Conservation (phyloP, 1,284 basidiomycete genomes). For the Peniophora sp. region DNA sequence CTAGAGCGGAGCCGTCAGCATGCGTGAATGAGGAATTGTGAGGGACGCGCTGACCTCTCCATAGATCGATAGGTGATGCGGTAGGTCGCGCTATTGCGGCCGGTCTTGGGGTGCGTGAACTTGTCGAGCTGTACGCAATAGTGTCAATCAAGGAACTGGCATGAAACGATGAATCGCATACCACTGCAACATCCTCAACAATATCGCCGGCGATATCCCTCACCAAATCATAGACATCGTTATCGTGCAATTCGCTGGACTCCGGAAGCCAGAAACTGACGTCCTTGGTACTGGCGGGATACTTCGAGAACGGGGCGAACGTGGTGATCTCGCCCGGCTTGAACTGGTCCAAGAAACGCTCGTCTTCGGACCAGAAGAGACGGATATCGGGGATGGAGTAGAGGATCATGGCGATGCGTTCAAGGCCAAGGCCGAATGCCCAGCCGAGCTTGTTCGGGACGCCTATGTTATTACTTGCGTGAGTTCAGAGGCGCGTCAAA, state of each 20-base stretch:
- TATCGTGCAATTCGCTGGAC: constrained; percentile 68
- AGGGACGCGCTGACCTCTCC: constrained; percentile 60
- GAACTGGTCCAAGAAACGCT: constrained; percentile 88
- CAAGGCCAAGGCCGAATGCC: constrained; percentile 97
- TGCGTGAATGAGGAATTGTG: no score
- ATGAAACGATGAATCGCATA: no score
- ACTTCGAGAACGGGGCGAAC: constrained; percentile 86
- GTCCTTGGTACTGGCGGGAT: constrained; percentile 86
- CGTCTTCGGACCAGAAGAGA: constrained; percentile 94
- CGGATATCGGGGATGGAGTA: constrained; percentile 98
- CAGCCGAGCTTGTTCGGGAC: constrained; percentile 85
- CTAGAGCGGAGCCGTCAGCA: no score
- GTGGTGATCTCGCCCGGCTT: constrained; percentile 62
- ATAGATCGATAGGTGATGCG: constrained; percentile 94
- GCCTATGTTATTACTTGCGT: constrained; percentile 33
- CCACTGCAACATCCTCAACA: constrained; percentile 86
- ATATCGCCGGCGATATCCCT: constrained; percentile 88
- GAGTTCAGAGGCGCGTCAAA: constrained; percentile 2
- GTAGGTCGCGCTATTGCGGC: constrained; percentile 78
- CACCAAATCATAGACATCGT: constrained; percentile 95
- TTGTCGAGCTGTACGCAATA: constrained; percentile 93
- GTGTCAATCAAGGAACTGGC: constrained; percentile 7
- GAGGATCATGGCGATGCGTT: constrained; percentile 97
- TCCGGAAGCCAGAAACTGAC: constrained; percentile 85
- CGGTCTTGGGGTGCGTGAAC: constrained; percentile 88